These are phyloP conservation scores for Ophiostoma fasciatum DNA, from an alignment of 2,329 filamentous ascomycete species.

Conservation along the genomic window DNA sequence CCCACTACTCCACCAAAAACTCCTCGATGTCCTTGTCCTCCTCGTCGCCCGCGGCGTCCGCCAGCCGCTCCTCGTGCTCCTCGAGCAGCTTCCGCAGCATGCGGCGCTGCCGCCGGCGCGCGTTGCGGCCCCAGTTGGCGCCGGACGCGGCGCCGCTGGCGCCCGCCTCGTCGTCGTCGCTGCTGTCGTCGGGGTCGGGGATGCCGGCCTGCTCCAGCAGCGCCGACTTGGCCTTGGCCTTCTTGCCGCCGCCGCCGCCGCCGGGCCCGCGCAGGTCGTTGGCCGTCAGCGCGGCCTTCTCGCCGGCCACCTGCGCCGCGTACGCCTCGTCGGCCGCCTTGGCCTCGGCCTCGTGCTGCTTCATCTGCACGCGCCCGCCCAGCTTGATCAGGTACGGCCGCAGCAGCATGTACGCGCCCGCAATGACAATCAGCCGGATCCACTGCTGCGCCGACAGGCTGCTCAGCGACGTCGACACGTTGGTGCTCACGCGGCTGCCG, in stretches of 20 bases:
- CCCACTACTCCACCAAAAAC: slow-evolving; percentile 41
- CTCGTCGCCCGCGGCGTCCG: slow-evolving; percentile 43
- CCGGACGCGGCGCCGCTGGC: slow-evolving; percentile 22
- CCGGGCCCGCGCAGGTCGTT: slow-evolving; percentile 40
- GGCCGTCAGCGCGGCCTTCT: slow-evolving; percentile 37
- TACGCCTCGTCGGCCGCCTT: slow-evolving; percentile 32
- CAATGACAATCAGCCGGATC: slow-evolving; percentile 56
- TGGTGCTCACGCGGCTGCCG: slow-evolving; percentile 27
- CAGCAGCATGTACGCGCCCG: slow-evolving; percentile 58
- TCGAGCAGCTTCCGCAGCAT: slow-evolving; percentile 51
- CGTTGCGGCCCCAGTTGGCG: slow-evolving; percentile 53
- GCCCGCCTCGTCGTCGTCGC: slow-evolving; percentile 23
- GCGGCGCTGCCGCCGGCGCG: slow-evolving; percentile 51
- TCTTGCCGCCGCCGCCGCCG: slow-evolving; percentile 24
- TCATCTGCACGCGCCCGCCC: slow-evolving; percentile 47
- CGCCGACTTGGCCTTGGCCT: slow-evolving; percentile 30
- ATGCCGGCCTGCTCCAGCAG: slow-evolving; percentile 21
- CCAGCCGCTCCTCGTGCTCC: slow-evolving; percentile 42
- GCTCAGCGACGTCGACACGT: slow-evolving; percentile 33
- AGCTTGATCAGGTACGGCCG: slow-evolving; percentile 61
- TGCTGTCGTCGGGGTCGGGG: slow-evolving; percentile 15
- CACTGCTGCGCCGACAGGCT: slow-evolving; percentile 37
- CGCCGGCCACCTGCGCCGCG: slow-evolving; percentile 22
- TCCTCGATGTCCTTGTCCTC: slow-evolving; percentile 65
- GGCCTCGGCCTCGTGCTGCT: slow-evolving; percentile 46